A percentile compares a stretch with the other conserved stretches of the same genome.
Conservation (phyloP, 108 stramenopile genomes). For the Nitzschia inconspicua region DNA sequence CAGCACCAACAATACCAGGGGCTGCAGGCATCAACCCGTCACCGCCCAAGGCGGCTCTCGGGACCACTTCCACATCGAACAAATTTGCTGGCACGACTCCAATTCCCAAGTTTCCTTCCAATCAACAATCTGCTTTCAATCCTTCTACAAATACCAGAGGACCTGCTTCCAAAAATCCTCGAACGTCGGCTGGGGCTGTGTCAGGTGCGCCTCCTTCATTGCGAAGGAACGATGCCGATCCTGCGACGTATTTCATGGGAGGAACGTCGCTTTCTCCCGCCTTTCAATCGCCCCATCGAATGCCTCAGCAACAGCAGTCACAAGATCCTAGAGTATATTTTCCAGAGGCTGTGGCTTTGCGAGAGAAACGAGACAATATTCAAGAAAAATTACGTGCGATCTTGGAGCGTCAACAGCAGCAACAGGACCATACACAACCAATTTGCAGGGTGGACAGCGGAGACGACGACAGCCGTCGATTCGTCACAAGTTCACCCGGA, state of each 20-base stretch:
- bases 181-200: too few species aligned
- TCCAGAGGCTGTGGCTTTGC: slow-evolving; percentile 39
- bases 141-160: not conserved
- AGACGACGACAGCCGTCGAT: not conserved
- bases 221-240: too few species aligned
- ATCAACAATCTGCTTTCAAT: too few species aligned
- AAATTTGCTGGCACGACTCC: not conserved
- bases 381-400: slow-evolving; percentile 11
- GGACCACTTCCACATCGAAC: not conserved
- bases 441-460: not conserved
- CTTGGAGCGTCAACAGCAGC: slow-evolving; percentile 4
- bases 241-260: too few species aligned
- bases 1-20: not conserved
- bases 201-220: too few species aligned
- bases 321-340: slow-evolving; percentile 24
- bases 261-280: too few species aligned
- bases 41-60: not conserved
- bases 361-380: slow-evolving; percentile 33
- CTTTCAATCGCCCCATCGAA: slow-evolving; percentile 1
- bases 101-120: not conserved
- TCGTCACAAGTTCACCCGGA: too few species aligned
- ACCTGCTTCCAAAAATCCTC: not conserved
- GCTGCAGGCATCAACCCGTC: not conserved
- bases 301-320: slow-evolving; percentile 14
- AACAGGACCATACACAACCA: not conserved